Evolutionary conservation across 305 asterid species (phyloP).

Genomic region (Withania somnifera): DNA sequence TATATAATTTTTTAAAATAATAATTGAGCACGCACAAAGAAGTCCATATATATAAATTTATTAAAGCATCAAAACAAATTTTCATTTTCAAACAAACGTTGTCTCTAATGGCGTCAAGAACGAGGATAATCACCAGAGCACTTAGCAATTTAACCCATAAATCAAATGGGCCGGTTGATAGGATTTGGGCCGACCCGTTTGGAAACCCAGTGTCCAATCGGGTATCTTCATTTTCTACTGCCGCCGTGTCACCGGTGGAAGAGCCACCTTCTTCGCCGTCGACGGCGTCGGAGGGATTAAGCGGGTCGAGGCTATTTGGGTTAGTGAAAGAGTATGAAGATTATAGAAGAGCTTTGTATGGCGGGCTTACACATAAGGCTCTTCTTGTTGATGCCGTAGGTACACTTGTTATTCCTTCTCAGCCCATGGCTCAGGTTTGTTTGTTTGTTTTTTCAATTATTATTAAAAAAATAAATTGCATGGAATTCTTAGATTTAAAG

Average conservation of each 20-base stretch:
- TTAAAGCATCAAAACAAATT: too few relatives aligned
- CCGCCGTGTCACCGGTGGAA: slow-evolving; percentile 32
- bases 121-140: background rate
- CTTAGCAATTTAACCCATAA: background rate
- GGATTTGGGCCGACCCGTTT: background rate
- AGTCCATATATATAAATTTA: too few relatives aligned
- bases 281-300: slow-evolving; percentile 5
- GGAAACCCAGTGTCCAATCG: slow-evolving; percentile 2
- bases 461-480: background rate
- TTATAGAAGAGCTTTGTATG: slow-evolving; percentile 69
- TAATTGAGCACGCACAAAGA: too few relatives aligned
- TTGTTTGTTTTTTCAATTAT: too few relatives aligned
- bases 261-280: slow-evolving; percentile 10
- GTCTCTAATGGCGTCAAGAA: slow-evolving; percentile 10
- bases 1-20: too few relatives aligned
- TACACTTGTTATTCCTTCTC: slow-evolving; percentile 85
- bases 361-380: slow-evolving; percentile 89
- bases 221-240: slow-evolving; percentile 24
- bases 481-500: background rate
- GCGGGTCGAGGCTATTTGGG: slow-evolving; percentile 28
- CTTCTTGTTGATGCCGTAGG: slow-evolving; percentile 94
- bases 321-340: slow-evolving; percentile 77
- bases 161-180: too few relatives aligned
- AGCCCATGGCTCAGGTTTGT: slow-evolving; percentile 94
- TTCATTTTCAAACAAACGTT: too few relatives aligned